These are phyloP conservation scores for Talinum fruticosum DNA, from an alignment of 148 eudicot genomes.

Conservation along the genomic window DNA sequence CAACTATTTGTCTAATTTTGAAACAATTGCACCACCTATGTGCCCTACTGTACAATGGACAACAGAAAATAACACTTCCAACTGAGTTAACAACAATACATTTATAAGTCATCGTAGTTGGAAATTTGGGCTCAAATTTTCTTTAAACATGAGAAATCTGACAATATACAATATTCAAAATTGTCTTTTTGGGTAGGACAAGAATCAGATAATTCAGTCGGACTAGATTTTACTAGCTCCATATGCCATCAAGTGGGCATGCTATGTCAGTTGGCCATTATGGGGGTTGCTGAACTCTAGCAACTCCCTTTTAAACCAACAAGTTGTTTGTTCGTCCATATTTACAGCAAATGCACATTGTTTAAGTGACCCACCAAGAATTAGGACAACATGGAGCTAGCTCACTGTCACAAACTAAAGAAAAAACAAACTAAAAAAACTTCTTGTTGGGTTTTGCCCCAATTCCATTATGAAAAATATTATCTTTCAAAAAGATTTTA, in stretches of 20 bases:
- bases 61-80: neutral
- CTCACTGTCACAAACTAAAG: neutral
- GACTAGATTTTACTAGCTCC: neutral
- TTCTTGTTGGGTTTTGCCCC: too few species aligned
- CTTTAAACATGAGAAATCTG: too few species aligned
- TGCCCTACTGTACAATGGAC: conserved; percentile 4
- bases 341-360: conserved; percentile 35
- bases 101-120: too few species aligned
- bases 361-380: conserved; percentile 38
- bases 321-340: conserved; percentile 27
- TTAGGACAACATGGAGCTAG: conserved; percentile 22
- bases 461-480: too few species aligned
- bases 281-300: conserved; percentile 21
- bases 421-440: too few species aligned
- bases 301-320: conserved; percentile 24
- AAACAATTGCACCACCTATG: neutral
- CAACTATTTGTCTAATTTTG: conserved; percentile 7
- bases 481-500: too few species aligned
- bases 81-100: too few species aligned
- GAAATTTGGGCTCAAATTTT: too few species aligned
- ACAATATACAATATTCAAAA: too few species aligned
- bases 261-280: conserved; percentile 18
- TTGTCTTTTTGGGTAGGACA: too few species aligned
- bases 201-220: neutral
- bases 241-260: neutral